Evolutionary conservation across 2,329 filamentous ascomycete genomes (phyloP).

Genomic region (Tolypocladium cylindrosporum): DNA sequence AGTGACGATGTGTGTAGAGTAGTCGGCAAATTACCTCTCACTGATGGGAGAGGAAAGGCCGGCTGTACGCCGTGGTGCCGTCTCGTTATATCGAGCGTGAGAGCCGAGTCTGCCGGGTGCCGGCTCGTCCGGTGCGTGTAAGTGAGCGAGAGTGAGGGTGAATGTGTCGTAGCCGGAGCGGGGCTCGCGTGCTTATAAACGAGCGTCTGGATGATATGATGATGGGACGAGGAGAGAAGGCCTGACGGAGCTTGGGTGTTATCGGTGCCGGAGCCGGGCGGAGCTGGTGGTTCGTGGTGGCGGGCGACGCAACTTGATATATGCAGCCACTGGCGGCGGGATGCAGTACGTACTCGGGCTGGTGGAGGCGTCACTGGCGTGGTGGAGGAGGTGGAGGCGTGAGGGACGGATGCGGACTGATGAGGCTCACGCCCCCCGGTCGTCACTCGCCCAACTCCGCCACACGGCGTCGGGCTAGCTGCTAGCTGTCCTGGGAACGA

Average conservation of each 20-base stretch:
- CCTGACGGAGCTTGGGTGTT: neutral
- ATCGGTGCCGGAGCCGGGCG: neutral
- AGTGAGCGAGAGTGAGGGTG: neutral
- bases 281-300: neutral
- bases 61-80: neutral
- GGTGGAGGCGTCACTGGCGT: neutral
- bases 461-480: neutral
- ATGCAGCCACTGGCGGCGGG: neutral
- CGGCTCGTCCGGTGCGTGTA: neutral
- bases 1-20: conserved; percentile 2
- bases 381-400: neutral
- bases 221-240: neutral
- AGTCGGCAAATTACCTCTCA: neutral
- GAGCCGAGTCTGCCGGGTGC: neutral
- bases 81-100: neutral
- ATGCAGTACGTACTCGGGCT: neutral
- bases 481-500: neutral
- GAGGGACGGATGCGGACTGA: neutral
- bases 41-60: neutral
- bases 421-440: neutral
- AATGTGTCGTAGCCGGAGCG: neutral
- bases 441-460: neutral
- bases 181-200: neutral
- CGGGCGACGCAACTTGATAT: neutral
- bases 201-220: neutral